A percentile compares a stretch with the other conserved stretches of the same genome.
phyloP scores from a whole-genome alignment of 2,329 filamentous ascomycete genomes.

The Laburnicola sp. region DNA sequence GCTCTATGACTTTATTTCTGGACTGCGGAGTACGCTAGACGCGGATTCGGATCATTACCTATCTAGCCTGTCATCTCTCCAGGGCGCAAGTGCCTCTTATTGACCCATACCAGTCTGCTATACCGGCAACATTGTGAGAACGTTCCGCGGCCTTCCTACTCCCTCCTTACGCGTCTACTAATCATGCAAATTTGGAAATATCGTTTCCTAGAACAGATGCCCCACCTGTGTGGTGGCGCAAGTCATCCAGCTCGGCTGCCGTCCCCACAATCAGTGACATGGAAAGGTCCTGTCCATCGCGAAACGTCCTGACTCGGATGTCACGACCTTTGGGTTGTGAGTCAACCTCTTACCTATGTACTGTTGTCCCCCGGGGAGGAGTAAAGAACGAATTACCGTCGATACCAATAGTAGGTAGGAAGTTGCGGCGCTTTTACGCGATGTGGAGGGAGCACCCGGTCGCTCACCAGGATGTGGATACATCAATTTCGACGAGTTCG shows the following conservation, averaged over 20 bases:
- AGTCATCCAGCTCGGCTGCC: background rate
- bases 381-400: no score
- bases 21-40: no score
- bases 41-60: no score
- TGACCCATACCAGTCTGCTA: no score
- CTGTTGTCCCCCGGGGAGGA: no score
- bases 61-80: no score
- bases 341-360: conserved; percentile 1
- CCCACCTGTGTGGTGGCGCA: conserved; percentile 1
- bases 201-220: background rate
- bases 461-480: background rate
- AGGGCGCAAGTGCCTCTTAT: no score
- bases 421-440: background rate
- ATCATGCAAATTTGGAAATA: background rate
- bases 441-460: background rate
- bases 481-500: background rate
- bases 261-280: conserved; percentile 5
- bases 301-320: background rate
- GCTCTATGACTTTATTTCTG: no score
- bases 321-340: conserved; percentile 4
- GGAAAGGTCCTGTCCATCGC: conserved; percentile 1
- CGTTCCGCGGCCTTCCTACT: background rate
- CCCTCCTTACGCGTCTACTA: background rate
- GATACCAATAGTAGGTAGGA: background rate
- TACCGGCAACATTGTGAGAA: no score